Evolutionary conservation across 139 green algal genomes (phyloP).

Genomic region (Tetradesmus obliquus): DNA sequence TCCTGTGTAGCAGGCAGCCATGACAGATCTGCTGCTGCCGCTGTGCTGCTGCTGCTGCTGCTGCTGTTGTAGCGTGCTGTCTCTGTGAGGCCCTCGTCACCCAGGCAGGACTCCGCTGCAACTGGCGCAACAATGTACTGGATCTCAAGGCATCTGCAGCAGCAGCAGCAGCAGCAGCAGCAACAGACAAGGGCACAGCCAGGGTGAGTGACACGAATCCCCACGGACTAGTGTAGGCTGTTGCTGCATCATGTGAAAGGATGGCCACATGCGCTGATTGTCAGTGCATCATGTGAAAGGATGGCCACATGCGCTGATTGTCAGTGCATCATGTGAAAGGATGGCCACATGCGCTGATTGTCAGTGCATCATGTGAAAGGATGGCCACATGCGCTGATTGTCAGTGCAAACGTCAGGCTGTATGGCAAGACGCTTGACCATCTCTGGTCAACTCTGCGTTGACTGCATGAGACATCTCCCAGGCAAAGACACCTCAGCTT

Average conservation of each 20-base stretch:
- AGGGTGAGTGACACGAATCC: too few species aligned
- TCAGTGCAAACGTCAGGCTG: too few species aligned
- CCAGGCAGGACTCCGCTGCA: not conserved
- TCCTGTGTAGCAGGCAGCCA: not conserved
- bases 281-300: too few species aligned
- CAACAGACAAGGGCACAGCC: not conserved
- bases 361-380: not conserved
- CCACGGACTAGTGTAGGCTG: too few species aligned
- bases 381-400: too few species aligned
- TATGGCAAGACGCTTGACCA: too few species aligned
- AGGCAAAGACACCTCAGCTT: too few species aligned
- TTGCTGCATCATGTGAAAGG: too few species aligned
- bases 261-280: too few species aligned
- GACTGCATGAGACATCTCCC: too few species aligned
- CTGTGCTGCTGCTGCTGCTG: not conserved
- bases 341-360: not conserved
- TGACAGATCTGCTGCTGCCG: not conserved
- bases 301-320: not conserved
- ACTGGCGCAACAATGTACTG: not conserved
- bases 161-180: not conserved
- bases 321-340: not conserved
- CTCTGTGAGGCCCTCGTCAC: not conserved
- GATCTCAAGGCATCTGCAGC: not conserved
- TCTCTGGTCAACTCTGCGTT: too few species aligned
- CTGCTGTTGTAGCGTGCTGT: not conserved